Base-by-base conservation (phyloP, 23 red algal genomes). In the Agarophyton chilense region DNA sequence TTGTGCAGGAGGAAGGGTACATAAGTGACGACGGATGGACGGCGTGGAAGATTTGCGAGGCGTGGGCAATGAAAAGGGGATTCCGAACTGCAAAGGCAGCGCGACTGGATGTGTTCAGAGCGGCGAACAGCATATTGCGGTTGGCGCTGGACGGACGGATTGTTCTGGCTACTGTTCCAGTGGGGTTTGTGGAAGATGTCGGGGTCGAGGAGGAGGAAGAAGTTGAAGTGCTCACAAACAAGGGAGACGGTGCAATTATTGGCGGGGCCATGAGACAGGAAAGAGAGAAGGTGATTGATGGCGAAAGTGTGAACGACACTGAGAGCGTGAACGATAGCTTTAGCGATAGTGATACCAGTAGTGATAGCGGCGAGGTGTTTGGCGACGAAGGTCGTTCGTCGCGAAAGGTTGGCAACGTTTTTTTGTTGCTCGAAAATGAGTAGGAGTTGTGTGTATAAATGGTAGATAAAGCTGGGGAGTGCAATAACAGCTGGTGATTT, bases 41-140 rank as follows among this genome's bases (percentile, higher is more conserved):
- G 2, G 91, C 80, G 45, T 86, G 80, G 91, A 85, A 71, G 35
- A 94, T 94, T 64, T 94, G 91, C 73, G 91, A 94, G 54, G 91
- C 91, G 28, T 94, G 82, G 81, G 91, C 91, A 19, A 21, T 94
- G 26, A 87, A 94, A 74, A 68, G 91, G 11, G 91, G 91, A 17
- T 94, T 86, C 74, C 82, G 80, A 9, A 94, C 91, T 6, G 91
- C 91, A 17, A 94, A 94, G 61, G 91, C 91, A 40, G 91, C 91
- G 18, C 24, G 91, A 68, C 58, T 94, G 55, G 91, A 94, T 24
- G 76, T 86, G 0, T 87, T 81, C 72, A 40, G 91, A 35, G 91
- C 91, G 50, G 91, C 91, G 25, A 94, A 94, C 58, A 80, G 71
- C 58, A 85, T 94, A 16, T 55, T 94, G 46, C 80, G 91, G 31